Base-by-base conservation (phyloP, 257 asterid genomes). In the Galeopsis tetrahit region DNA sequence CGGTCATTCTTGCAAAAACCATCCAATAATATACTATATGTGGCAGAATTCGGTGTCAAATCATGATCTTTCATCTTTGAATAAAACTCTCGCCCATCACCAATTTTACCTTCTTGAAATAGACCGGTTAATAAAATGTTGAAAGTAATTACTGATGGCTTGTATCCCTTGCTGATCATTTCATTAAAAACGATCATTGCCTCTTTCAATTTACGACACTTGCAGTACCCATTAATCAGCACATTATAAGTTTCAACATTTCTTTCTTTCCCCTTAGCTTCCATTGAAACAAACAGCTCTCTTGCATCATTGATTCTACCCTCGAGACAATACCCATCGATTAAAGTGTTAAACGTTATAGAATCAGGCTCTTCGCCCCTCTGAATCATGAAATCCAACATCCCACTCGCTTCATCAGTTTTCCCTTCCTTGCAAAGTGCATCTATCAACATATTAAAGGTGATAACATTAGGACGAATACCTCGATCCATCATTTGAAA, bases 151-250 rank as follows among this genome's bases (percentile, higher is more conserved):
- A 75, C 75, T 0, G 75, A 79, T 4, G 98, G 94, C 81, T 68
- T 79, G 75, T 66, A 77, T 49, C 76, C 79, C 76, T 77, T 77
- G n/a, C 36, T n/a, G 8, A 87, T 71, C 96, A 92, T 82, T 56
- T 92, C 94, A 13, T 36, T 66, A 63, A 80, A 86, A 67, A 92
- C 81, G 32, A 66, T 57, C 84, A 73, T 72, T 4, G 96, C 98
- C 58, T 84, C 82, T 36, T 74, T 75, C 46, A 79, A 31, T 61
- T 76, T 92, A 10, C 64, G 69, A 56, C 82, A 78, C 80, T 81
- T 90, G 86, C 84, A 85, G 75, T 84, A 85, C 35, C 95, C 97
- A 73, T 86, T 83, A 15, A 91, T 89, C 85, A 89, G 77, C 64
- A 85, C 75, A 46, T 83, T 87, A 76, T 86, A 91, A 68, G 79